Percentiles rank a stretch among this genome's conserved stretches.
These are phyloP conservation scores for Mycogone perniciosa DNA, from an alignment of 2,329 filamentous ascomycete species.

Conservation along the genomic window DNA sequence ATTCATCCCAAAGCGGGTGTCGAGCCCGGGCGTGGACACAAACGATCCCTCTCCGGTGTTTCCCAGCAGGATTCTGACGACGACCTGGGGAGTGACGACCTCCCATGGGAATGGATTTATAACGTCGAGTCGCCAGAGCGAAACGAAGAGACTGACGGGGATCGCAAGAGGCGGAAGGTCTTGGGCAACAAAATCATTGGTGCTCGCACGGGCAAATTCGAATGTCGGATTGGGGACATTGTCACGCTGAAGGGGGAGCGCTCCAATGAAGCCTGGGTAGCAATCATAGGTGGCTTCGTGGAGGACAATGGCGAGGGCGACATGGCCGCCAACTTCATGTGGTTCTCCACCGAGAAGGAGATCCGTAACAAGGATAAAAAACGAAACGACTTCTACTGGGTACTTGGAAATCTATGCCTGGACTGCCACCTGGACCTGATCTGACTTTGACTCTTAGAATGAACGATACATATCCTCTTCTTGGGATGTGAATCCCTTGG, in stretches of 20 bases:
- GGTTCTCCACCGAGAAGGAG: slow-evolving; percentile 91
- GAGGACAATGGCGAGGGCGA: slow-evolving; percentile 59
- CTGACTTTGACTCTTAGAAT: slow-evolving; percentile 46
- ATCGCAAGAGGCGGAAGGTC: slow-evolving; percentile 31
- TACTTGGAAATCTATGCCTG: slow-evolving; percentile 29
- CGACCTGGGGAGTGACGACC: slow-evolving; percentile 68
- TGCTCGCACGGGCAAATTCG: slow-evolving; percentile 74
- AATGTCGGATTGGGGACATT: slow-evolving; percentile 74
- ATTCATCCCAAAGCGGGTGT: slow-evolving; percentile 14
- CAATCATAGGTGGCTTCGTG: slow-evolving; percentile 76
- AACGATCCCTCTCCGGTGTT: slow-evolving; percentile 43
- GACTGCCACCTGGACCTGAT: not conserved
- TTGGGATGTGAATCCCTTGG: slow-evolving; percentile 80
- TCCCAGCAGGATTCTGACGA: slow-evolving; percentile 79
- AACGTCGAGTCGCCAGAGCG: slow-evolving; percentile 27
- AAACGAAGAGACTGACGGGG: slow-evolving; percentile 22
- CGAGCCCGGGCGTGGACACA: slow-evolving; percentile 17
- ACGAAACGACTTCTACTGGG: slow-evolving; percentile 67
- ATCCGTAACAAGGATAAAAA: slow-evolving; percentile 80
- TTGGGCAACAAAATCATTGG: slow-evolving; percentile 58
- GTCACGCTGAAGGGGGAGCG: slow-evolving; percentile 86
- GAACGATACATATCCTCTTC: slow-evolving; percentile 88
- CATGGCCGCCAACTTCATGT: slow-evolving; percentile 85
- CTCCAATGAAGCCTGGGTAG: slow-evolving; percentile 84
- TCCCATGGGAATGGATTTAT: slow-evolving; percentile 78